phyloP scores from a whole-genome alignment of 371 early-diverging fungal species.

The Mycotypha africana region DNA sequence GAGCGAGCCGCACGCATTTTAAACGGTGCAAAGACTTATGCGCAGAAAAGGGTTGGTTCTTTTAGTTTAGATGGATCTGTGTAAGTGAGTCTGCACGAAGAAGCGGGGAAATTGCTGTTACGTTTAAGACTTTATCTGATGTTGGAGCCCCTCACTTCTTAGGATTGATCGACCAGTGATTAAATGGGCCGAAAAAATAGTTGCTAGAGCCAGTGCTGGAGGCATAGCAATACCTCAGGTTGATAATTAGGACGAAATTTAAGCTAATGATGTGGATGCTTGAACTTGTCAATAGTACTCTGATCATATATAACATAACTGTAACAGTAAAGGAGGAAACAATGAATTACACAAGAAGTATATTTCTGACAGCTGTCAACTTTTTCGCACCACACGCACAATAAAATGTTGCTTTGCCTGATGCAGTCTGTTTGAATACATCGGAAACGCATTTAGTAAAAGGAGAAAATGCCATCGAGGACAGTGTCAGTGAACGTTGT shows the following conservation, averaged over 20 bases:
- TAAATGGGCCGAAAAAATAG: conserved; percentile 63
- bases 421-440: too few relatives aligned
- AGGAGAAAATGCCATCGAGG: too few relatives aligned
- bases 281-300: too few relatives aligned
- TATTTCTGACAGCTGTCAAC: too few relatives aligned
- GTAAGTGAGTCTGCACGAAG: conserved; percentile 40
- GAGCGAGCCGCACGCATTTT: conserved; percentile 60
- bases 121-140: too few relatives aligned
- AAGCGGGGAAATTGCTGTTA: too few relatives aligned
- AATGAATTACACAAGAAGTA: background rate
- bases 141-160: too few relatives aligned
- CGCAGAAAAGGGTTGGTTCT: conserved; percentile 76
- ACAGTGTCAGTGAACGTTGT: too few relatives aligned
- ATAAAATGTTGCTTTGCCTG: background rate
- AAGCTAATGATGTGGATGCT: too few relatives aligned
- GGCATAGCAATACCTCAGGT: conserved; percentile 40
- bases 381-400: conserved; percentile 12
- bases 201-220: conserved; percentile 53
- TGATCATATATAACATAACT: too few relatives aligned
- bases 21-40: conserved; percentile 61
- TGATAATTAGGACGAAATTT: conserved; percentile 9
- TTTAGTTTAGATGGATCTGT: conserved; percentile 90
- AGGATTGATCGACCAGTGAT: conserved; percentile 71
- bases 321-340: background rate
- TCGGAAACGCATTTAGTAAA: too few relatives aligned